Conservation (phyloP, 495 filamentous ascomycete species). For the Lentithecium fluviatile region DNA sequence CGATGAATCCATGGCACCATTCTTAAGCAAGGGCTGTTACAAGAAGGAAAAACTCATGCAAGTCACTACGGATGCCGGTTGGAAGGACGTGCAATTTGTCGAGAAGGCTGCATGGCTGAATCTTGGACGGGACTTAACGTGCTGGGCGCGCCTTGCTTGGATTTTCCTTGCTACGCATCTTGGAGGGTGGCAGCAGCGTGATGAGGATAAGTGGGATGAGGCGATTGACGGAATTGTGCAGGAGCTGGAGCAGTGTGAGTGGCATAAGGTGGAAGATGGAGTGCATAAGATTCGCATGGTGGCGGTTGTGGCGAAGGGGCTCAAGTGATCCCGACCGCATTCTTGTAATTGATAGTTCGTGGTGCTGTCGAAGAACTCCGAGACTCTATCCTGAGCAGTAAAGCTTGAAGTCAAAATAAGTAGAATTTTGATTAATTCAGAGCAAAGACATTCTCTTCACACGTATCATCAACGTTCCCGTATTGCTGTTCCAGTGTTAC, state of each 20-base stretch:
- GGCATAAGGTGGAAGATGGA: background rate
- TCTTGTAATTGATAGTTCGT: no score
- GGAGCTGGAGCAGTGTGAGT: background rate
- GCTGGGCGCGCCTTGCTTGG: background rate
- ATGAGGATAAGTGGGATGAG: constrained; percentile 16
- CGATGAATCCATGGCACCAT: constrained; percentile 15
- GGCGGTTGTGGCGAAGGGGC: background rate
- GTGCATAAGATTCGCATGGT: constrained; percentile 1
- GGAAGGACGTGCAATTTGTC: constrained; percentile 1
- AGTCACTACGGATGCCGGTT: constrained; percentile 1
- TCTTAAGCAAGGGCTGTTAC: background rate
- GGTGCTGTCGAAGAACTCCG: no score
- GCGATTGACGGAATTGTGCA: background rate
- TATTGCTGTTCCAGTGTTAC: no score
- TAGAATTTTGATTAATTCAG: no score
- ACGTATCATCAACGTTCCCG: no score
- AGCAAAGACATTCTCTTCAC: no score
- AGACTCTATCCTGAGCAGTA: no score
- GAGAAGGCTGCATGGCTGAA: constrained; percentile 1
- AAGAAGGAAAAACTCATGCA: background rate
- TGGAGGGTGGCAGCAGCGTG: background rate
- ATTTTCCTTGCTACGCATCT: background rate
- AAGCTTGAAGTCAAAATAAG: no score
- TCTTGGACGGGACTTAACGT: background rate
- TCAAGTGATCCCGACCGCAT: background rate